Conservation (phyloP, 2,329 filamentous ascomycete genomes). For the Alternaria triticimaculans region DNA sequence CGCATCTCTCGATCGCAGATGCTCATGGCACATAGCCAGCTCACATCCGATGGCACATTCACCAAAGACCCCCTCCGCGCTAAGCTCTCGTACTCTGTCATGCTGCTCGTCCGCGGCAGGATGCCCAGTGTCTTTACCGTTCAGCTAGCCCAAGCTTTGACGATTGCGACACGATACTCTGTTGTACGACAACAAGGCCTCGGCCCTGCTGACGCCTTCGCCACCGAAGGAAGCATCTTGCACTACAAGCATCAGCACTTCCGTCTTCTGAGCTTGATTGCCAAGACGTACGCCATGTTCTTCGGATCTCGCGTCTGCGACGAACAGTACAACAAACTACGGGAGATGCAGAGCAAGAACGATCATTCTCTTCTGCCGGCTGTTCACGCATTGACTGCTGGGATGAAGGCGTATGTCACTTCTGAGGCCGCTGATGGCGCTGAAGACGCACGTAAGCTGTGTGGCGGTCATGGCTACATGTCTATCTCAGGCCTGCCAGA, state of each 20-base stretch:
- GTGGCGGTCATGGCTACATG: conserved; percentile 51
- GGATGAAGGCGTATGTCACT: conserved; percentile 58
- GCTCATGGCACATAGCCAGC: conserved; percentile 55
- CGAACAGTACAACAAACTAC: neutral
- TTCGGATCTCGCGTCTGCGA: conserved; percentile 16
- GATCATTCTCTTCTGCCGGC: conserved; percentile 7
- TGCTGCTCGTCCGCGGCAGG: conserved; percentile 54
- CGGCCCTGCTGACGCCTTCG: conserved; percentile 5
- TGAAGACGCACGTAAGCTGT: conserved; percentile 47
- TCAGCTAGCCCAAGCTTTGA: conserved; percentile 59
- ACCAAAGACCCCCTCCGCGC: conserved; percentile 51
- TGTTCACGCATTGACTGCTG: conserved; percentile 43
- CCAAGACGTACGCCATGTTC: conserved; percentile 26
- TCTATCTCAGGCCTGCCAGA: conserved; percentile 42
- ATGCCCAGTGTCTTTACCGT: conserved; percentile 55
- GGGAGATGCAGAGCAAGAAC: conserved; percentile 8
- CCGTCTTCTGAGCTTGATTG: conserved; percentile 19
- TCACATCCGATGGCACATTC: conserved; percentile 53
- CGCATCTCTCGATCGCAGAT: conserved; percentile 56
- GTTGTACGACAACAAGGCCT: conserved; percentile 53
- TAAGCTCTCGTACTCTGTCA: conserved; percentile 56
- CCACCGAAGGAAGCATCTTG: conserved; percentile 13
- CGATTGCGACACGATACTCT: conserved; percentile 58
- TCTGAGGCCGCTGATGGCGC: conserved; percentile 55
- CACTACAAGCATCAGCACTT: conserved; percentile 26